Conservation (phyloP, 176 grass and related monocot genomes). For the Themeda triandra region DNA sequence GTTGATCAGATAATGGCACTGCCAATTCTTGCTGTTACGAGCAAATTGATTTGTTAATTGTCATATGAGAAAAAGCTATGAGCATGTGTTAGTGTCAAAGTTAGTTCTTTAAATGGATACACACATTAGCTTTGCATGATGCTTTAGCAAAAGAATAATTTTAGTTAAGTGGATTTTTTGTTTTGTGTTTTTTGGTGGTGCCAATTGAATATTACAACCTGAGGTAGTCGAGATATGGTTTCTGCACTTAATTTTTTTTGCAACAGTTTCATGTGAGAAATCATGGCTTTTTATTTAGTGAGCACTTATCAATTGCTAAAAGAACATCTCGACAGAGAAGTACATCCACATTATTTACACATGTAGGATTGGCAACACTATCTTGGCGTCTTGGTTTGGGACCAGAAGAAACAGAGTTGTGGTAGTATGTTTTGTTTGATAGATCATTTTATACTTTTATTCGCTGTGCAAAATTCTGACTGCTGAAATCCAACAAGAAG, state of each 20-base stretch:
- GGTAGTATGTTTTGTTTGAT: background rate
- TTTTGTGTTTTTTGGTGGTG: too few species aligned
- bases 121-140: too few species aligned
- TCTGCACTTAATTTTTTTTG: slow-evolving; percentile 52
- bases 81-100: too few species aligned
- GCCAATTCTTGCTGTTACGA: too few species aligned
- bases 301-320: slow-evolving; percentile 2
- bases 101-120: too few species aligned
- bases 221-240: slow-evolving; percentile 71
- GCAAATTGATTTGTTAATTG: too few species aligned
- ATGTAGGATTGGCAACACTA: background rate
- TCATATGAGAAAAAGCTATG: too few species aligned
- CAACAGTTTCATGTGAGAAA: slow-evolving; percentile 76
- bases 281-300: background rate
- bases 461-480: background rate
- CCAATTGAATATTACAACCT: slow-evolving; percentile 75
- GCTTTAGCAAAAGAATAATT: too few species aligned
- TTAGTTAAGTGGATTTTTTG: too few species aligned
- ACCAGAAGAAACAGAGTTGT: background rate
- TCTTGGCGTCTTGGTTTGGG: background rate
- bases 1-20: too few species aligned
- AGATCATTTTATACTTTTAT: background rate
- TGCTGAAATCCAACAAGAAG: background rate
- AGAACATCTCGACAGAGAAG: background rate
- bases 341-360: slow-evolving; percentile 32